Conservation (phyloP, 345 rosid species). For the Salix caprea region DNA sequence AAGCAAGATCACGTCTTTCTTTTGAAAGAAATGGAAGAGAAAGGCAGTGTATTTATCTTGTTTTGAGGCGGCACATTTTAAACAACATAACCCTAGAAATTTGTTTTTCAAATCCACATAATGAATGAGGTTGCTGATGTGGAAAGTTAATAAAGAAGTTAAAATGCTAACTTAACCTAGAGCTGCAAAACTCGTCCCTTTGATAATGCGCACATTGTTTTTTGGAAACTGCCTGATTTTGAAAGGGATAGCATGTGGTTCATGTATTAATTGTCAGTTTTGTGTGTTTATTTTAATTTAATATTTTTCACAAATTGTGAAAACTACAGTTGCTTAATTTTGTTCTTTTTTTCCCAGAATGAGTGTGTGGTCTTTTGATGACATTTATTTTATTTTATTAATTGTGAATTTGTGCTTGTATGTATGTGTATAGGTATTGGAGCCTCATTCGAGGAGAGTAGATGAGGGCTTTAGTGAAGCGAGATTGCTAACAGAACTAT, state of each 20-base stretch:
- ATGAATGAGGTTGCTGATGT: too few relatives aligned
- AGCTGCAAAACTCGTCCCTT: too few relatives aligned
- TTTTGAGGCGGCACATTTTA: too few relatives aligned
- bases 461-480: conserved; percentile 94
- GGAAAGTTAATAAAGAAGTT: too few relatives aligned
- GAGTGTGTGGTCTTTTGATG: too few relatives aligned
- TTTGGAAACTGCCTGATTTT: background rate
- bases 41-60: too few relatives aligned
- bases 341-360: too few relatives aligned
- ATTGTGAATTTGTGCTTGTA: background rate
- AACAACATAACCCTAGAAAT: too few relatives aligned
- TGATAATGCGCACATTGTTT: background rate
- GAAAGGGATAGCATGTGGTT: background rate
- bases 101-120: too few relatives aligned
- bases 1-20: too few relatives aligned
- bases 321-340: background rate
- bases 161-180: too few relatives aligned
- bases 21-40: too few relatives aligned
- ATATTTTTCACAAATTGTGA: background rate
- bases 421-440: conserved; percentile 53
- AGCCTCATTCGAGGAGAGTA: conserved; percentile 74
- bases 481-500: conserved; percentile 57
- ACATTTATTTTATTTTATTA: background rate
- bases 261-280: background rate
- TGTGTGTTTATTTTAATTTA: background rate